These are phyloP conservation scores for Alternaria sp. DNA, from an alignment of 2,329 filamentous ascomycete genomes.

Conservation along the genomic window DNA sequence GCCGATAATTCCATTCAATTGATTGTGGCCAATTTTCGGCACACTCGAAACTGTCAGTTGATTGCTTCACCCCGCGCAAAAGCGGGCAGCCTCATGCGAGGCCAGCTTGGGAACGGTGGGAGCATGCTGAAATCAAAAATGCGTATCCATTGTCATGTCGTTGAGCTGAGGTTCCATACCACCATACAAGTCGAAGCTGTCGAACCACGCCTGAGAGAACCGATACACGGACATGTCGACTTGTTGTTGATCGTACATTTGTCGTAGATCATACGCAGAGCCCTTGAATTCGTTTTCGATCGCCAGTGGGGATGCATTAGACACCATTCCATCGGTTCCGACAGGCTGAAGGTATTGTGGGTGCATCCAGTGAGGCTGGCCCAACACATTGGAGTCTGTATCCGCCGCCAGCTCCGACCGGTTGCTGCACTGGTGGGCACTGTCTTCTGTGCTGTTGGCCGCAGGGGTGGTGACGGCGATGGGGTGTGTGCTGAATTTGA, in stretches of 20 bases:
- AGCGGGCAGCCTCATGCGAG: background rate
- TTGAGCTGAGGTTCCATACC: background rate
- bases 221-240: background rate
- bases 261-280: background rate
- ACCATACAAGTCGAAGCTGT: background rate
- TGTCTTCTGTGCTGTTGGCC: background rate
- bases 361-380: background rate
- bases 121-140: background rate
- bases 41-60: background rate
- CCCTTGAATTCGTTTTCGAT: background rate
- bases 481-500: background rate
- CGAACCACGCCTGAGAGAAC: background rate
- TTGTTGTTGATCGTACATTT: background rate
- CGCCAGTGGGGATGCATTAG: background rate
- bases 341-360: background rate
- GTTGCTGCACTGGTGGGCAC: background rate
- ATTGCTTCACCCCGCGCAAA: background rate
- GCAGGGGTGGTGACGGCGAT: background rate
- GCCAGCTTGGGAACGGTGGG: background rate
- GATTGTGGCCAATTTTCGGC: background rate
- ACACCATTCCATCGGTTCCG: background rate
- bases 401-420: background rate
- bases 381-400: background rate
- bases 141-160: background rate
- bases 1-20: background rate